phyloP scores from a whole-genome alignment of 768 basidiomycete species.

The Sistotremastrum niveocremeum region DNA sequence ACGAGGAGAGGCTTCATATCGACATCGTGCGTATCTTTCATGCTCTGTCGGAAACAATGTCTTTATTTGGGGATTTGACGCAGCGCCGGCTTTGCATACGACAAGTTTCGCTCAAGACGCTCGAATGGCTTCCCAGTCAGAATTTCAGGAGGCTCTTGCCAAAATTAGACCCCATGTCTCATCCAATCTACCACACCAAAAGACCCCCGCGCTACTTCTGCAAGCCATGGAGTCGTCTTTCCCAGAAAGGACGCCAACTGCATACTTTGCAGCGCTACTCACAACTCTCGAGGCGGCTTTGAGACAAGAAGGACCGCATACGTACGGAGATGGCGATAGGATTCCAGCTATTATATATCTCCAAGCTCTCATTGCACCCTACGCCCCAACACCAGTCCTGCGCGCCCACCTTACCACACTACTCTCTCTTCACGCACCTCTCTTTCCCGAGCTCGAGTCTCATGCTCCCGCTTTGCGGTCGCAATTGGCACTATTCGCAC shows the following conservation, averaged over 20 bases:
- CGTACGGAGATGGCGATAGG: conserved; percentile 42
- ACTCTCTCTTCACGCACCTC: conserved; percentile 58
- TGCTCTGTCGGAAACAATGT: too few relatives aligned
- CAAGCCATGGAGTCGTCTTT: conserved; percentile 74
- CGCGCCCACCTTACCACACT: conserved; percentile 60
- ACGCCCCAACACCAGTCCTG: conserved; percentile 70
- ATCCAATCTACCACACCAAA: conserved; percentile 76
- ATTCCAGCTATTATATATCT: conserved; percentile 80
- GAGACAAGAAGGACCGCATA: conserved; percentile 35
- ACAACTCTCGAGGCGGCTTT: conserved; percentile 73
- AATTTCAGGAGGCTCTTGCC: conserved; percentile 38
- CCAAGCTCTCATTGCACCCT: conserved; percentile 60
- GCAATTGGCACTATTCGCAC: conserved; percentile 63
- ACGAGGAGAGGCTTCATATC: too few relatives aligned
- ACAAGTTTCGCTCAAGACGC: too few relatives aligned
- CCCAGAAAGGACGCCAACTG: conserved; percentile 60
- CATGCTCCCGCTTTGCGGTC: conserved; percentile 79
- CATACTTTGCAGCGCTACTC: conserved; percentile 87
- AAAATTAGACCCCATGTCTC: conserved; percentile 82
- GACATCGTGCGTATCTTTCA: too few relatives aligned
- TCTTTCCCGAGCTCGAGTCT: conserved; percentile 52
- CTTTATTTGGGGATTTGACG: too few relatives aligned
- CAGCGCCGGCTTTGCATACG: too few relatives aligned
- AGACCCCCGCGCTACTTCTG: conserved; percentile 76
- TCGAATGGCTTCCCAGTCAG: too few relatives aligned